These are phyloP conservation scores for Escallonia rubra DNA, from an alignment of 129 eudicot species.

Conservation along the genomic window DNA sequence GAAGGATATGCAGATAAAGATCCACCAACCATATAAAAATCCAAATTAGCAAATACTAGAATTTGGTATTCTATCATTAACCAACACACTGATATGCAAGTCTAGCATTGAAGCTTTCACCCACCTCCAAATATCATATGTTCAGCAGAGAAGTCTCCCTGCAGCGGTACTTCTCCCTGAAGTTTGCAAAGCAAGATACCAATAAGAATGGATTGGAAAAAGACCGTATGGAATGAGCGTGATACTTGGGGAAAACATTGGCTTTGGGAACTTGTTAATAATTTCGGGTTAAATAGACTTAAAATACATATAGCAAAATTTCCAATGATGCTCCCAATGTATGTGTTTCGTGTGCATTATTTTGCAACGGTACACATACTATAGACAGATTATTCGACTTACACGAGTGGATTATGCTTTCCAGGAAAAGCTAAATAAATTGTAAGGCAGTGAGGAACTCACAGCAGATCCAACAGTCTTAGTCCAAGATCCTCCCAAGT, in stretches of 20 bases:
- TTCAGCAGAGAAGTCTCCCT: slow-evolving; percentile 99
- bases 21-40: too few species aligned
- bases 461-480: slow-evolving; percentile 84
- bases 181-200: slow-evolving; percentile 4
- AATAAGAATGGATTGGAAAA: slow-evolving; percentile 5
- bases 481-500: slow-evolving; percentile 98
- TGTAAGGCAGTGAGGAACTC: slow-evolving; percentile 20
- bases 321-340: not conserved
- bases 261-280: not conserved
- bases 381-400: not conserved
- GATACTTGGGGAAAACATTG: not conserved
- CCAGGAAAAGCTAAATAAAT: not conserved
- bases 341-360: not conserved
- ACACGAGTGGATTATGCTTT: not conserved
- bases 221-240: slow-evolving; percentile 10
- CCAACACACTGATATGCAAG: not conserved
- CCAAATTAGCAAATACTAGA: too few species aligned
- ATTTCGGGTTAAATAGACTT: not conserved
- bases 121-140: slow-evolving; percentile 99
- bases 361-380: not conserved
- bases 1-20: too few species aligned
- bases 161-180: slow-evolving; percentile 93
- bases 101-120: slow-evolving; percentile 14
- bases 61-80: not conserved
- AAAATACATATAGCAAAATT: too few species aligned